Conservation (phyloP, 202 grass and related monocot genomes). For the Brachypodium distachyon region DNA sequence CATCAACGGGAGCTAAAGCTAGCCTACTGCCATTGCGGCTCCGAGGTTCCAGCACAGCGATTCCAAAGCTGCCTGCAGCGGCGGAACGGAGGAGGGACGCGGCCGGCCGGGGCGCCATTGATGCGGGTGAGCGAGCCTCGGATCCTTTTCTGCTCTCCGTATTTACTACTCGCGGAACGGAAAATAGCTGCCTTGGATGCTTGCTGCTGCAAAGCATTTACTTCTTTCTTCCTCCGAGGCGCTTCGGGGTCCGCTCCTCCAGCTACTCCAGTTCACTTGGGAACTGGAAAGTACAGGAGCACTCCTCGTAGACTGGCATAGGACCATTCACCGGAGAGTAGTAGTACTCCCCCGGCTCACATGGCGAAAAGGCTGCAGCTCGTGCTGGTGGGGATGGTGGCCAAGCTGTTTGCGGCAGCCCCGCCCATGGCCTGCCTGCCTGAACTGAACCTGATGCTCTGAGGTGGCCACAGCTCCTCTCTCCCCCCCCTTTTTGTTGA, state of each 20-base stretch:
- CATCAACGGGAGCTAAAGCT: too few species aligned
- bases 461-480: neutral
- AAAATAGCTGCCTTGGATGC: slow-evolving; percentile 34
- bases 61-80: neutral
- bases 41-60: too few species aligned
- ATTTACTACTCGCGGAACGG: neutral
- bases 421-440: slow-evolving; percentile 14
- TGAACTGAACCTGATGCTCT: too few species aligned
- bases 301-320: neutral
- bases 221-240: slow-evolving; percentile 1
- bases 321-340: too few species aligned
- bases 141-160: neutral
- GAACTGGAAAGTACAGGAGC: neutral
- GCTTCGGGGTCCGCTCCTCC: neutral
- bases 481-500: too few species aligned
- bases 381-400: slow-evolving; percentile 3
- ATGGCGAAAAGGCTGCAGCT: slow-evolving; percentile 23
- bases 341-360: neutral
- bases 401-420: neutral
- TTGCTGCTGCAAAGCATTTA: slow-evolving; percentile 13
- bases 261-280: neutral
- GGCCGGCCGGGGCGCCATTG: neutral
- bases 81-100: neutral
- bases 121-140: neutral
- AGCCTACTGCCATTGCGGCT: too few species aligned